A percentile compares a stretch with the other conserved stretches of the same genome.
phyloP scores from a whole-genome alignment of 495 filamentous ascomycete genomes.

The Cairneyella variabilis region DNA sequence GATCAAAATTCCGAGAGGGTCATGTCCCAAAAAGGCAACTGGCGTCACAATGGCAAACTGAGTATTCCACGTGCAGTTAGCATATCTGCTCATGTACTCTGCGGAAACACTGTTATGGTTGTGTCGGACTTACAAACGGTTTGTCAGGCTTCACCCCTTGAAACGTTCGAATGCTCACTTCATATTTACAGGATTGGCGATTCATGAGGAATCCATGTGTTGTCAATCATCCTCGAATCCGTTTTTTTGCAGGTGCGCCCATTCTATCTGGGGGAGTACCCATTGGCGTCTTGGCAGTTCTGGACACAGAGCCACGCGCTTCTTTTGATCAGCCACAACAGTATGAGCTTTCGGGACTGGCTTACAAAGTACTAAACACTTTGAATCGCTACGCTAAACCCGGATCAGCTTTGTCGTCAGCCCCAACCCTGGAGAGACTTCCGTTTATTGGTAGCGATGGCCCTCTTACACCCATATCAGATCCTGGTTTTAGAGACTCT shows the following conservation, averaged over 20 bases:
- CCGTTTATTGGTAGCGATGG: no score
- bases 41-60: no score
- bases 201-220: slow-evolving; percentile 33
- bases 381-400: no score
- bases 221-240: slow-evolving; percentile 26
- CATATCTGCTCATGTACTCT: slow-evolving; percentile 35
- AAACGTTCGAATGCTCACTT: not conserved
- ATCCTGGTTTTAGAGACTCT: no score
- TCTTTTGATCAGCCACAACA: slow-evolving; percentile 25
- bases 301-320: slow-evolving; percentile 27
- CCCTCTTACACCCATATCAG: no score
- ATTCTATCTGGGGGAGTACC: slow-evolving; percentile 29
- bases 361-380: no score
- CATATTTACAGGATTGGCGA: slow-evolving; percentile 36
- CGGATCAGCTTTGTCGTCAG: no score
- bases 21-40: slow-evolving; percentile 31
- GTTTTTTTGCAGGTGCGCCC: slow-evolving; percentile 41
- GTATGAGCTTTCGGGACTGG: not conserved
- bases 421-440: no score
- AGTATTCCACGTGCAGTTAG: slow-evolving; percentile 28
- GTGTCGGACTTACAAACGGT: slow-evolving; percentile 36
- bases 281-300: slow-evolving; percentile 36
- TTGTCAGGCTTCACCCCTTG: slow-evolving; percentile 2
- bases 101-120: slow-evolving; percentile 32
- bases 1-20: slow-evolving; percentile 30